Base-by-base conservation (phyloP, 208 protist species). In the Crithidia acanthocephali region DNA sequence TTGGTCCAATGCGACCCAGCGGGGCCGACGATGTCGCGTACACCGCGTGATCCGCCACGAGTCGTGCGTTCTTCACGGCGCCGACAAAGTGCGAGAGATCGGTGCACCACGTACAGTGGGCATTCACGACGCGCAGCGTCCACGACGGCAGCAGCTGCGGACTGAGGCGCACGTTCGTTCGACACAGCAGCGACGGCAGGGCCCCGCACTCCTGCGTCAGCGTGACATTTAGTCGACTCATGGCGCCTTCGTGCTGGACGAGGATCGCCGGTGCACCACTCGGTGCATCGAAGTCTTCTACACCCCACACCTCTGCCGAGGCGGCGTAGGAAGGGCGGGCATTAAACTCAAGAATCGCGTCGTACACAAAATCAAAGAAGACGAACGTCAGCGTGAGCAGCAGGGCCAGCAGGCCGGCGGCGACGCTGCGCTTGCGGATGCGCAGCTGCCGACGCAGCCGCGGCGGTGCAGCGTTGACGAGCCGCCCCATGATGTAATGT, bases 1-100 rank as follows among this genome's bases (percentile, higher is more conserved):
- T 69, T n/a, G 70, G 70, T 2, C 70, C 70, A 9, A 76, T 60
- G 25, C 44, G 55, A 32, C 70, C 70, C 25, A 76, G 45, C 16
- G 70, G 70, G 0, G 70, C 62, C 7, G 51, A 35, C 0, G 56
- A 28, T 20, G 63, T 69, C 9, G 58, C 58, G 23, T 51, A 63
- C 9, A 63, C 58, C 15, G 58, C 58, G 40, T 51, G 58, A 3
- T 47, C 23, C 25, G n/a, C 13, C 58, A 23, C 40, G 13, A 35
- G 13, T 35, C 22, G 2, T 2, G 33, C 25, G 11, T 11, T 23
- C 7, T 8, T 9, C 23, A 50, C 23, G 10, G 58, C 58, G 40
- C 20, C 25, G 2, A 13, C 25, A 23, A 51, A 63, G 23, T 20
- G 4, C 23, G 7, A 9, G 4, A 9, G 2, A 20, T 63, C 58